Conservation (phyloP, 1,284 basidiomycete genomes). For the Hortiboletus rubellus region DNA sequence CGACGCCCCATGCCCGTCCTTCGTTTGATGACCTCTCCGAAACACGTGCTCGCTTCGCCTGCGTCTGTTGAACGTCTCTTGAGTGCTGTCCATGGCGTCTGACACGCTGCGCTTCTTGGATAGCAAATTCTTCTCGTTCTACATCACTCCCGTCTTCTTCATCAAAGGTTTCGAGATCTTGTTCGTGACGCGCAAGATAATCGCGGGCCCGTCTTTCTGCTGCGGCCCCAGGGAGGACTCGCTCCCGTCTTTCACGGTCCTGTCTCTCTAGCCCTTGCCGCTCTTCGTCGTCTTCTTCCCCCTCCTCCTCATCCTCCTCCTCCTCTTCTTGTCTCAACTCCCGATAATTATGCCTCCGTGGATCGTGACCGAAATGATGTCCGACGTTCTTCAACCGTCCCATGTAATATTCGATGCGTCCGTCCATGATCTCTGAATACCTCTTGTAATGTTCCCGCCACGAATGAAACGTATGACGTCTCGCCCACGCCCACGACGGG, state of each 20-base stretch:
- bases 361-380: constrained; percentile 29
- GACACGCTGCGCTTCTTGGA: not conserved
- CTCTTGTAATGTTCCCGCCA: constrained; percentile 57
- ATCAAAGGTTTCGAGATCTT: not conserved
- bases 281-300: not conserved
- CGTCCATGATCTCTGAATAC: constrained; percentile 42
- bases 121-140: not conserved
- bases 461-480: constrained; percentile 49
- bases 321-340: constrained; percentile 2
- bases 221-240: not conserved
- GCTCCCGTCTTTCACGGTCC: not conserved
- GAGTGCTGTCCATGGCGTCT: constrained; percentile 19
- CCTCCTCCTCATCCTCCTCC: constrained; percentile 6
- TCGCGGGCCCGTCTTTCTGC: not conserved
- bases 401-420: constrained; percentile 37
- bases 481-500: constrained; percentile 44
- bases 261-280: not conserved
- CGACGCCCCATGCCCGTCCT: not conserved
- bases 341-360: constrained; percentile 16
- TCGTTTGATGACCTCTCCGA: not conserved
- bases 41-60: constrained; percentile 20
- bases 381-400: constrained; percentile 4
- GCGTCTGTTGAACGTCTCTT: not conserved
- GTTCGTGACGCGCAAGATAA: constrained; percentile 4
- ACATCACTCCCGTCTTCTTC: not conserved